Conservation (phyloP, 2,329 filamentous ascomycete genomes). For the Neurospora crassa region DNA sequence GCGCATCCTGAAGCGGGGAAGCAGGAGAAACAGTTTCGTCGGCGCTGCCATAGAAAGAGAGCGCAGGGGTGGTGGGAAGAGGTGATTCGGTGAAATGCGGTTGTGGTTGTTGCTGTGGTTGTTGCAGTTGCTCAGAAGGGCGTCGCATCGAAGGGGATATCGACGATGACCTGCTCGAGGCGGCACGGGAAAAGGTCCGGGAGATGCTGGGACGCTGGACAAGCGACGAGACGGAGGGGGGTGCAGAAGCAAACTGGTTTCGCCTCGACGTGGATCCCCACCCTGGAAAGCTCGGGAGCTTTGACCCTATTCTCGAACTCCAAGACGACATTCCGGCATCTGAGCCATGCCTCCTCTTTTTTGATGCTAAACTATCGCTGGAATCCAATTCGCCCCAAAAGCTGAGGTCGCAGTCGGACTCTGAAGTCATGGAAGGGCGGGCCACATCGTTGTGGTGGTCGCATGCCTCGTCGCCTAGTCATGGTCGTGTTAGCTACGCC, state of each 20-base stretch:
- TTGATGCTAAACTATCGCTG: slow-evolving; percentile 31
- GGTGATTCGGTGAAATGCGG: slow-evolving; percentile 31
- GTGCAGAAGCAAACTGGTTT: slow-evolving; percentile 38
- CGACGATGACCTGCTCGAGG: slow-evolving; percentile 73
- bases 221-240: slow-evolving; percentile 74
- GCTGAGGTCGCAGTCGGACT: slow-evolving; percentile 56
- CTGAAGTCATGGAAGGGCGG: slow-evolving; percentile 31
- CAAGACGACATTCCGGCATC: slow-evolving; percentile 55
- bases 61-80: slow-evolving; percentile 51
- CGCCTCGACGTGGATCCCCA: slow-evolving; percentile 40
- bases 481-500: not conserved
- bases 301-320: slow-evolving; percentile 55
- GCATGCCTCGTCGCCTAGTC: slow-evolving; percentile 51
- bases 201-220: slow-evolving; percentile 65
- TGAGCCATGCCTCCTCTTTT: slow-evolving; percentile 48
- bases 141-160: slow-evolving; percentile 51
- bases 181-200: slow-evolving; percentile 49
- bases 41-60: slow-evolving; percentile 51
- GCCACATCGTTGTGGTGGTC: slow-evolving; percentile 41
- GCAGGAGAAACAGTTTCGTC: slow-evolving; percentile 40
- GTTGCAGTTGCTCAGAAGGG: slow-evolving; percentile 29
- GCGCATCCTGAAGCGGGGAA: slow-evolving; percentile 41
- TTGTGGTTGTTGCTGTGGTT: slow-evolving; percentile 8
- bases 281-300: slow-evolving; percentile 43
- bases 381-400: slow-evolving; percentile 58